Evolutionary conservation across 106 monocot species (phyloP), one percentile per base, ranked within the genome.

Genomic region (Dendrobium nobile): DNA sequence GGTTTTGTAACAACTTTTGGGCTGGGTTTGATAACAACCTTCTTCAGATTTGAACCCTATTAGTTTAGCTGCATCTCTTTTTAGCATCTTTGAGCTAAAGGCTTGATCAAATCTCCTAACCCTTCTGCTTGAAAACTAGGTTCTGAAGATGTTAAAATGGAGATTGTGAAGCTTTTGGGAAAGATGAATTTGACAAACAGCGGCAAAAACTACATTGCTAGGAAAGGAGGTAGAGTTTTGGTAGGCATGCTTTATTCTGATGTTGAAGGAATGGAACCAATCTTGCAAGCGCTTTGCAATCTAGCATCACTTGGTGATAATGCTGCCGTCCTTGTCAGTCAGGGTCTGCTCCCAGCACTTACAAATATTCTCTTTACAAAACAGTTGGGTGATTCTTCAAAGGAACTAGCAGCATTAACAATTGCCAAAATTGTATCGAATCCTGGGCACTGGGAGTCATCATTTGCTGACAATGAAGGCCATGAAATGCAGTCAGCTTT

Each of bases 391-490:
- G 72, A 9, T 16, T 58, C 77, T 44, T 75, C 84, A n/a, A 82
- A 77, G 47, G 77, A 86, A 8, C 37, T 89, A 47, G 84, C 89
- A 11, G 86, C 89, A 80, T 79, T 59, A 68, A 84, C 74, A 79
- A 44, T 86, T 20, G 86, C 89, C 72, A 89, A 80, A 61, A 84
- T 89, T 79, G 84, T 86, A 20, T 79, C 86, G 11, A 89, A 79
- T 41, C 77, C 89, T 16, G 86, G 89, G 41, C 86, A 86, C 75
- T 89, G 89, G 89, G 86, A 89, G 55, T 79, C 86, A 79, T 84
- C 89, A 26, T 48, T 51, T 76, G 86, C 77, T 31, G 86, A 86
- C 56, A 84, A 82, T 58, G 81, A 89, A 78, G 86, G 86, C 2
- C 78, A 86, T 75, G 47, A 24, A 40, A 75, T 89, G 86, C 89